Percentiles rank a stretch among this genome's conserved stretches.
Evolutionary conservation across 768 basidiomycete genomes (phyloP).

Genomic region (Kwoniella pini): DNA sequence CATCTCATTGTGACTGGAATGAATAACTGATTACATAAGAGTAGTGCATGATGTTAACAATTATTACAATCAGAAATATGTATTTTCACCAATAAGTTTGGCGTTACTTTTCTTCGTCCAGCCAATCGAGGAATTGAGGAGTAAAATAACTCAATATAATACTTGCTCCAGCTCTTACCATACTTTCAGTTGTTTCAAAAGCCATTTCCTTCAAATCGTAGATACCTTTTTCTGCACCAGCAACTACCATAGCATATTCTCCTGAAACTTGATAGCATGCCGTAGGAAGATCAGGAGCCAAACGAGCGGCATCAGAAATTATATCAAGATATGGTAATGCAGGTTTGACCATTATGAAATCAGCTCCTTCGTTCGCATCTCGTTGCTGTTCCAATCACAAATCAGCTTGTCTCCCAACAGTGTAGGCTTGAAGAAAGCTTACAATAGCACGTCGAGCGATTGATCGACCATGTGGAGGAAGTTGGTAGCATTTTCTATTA

Average conservation of each 20-base stretch:
- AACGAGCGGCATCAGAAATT: slow-evolving; percentile 78
- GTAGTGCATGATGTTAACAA: too few relatives aligned
- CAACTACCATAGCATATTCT: slow-evolving; percentile 95
- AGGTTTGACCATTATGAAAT: slow-evolving; percentile 99
- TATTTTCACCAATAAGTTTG: too few relatives aligned
- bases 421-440: slow-evolving; percentile 50
- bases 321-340: slow-evolving; percentile 95
- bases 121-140: slow-evolving; percentile 80
- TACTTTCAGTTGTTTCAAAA: slow-evolving; percentile 85
- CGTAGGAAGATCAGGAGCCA: slow-evolving; percentile 84
- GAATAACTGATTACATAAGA: too few relatives aligned
- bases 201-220: slow-evolving; percentile 91
- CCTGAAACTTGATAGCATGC: slow-evolving; percentile 94
- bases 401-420: neutral
- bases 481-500: slow-evolving; percentile 95
- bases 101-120: slow-evolving; percentile 42
- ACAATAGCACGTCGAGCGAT: slow-evolving; percentile 92
- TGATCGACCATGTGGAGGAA: slow-evolving; percentile 83
- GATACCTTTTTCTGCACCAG: slow-evolving; percentile 90
- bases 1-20: too few relatives aligned
- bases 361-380: slow-evolving; percentile 86
- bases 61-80: too few relatives aligned
- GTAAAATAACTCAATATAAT: slow-evolving; percentile 94
- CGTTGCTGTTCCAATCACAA: slow-evolving; percentile 63
- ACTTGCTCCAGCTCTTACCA: slow-evolving; percentile 88